Evolutionary conservation across 495 filamentous ascomycete genomes (phyloP).

Genomic region (Mytilinidion resinicola): DNA sequence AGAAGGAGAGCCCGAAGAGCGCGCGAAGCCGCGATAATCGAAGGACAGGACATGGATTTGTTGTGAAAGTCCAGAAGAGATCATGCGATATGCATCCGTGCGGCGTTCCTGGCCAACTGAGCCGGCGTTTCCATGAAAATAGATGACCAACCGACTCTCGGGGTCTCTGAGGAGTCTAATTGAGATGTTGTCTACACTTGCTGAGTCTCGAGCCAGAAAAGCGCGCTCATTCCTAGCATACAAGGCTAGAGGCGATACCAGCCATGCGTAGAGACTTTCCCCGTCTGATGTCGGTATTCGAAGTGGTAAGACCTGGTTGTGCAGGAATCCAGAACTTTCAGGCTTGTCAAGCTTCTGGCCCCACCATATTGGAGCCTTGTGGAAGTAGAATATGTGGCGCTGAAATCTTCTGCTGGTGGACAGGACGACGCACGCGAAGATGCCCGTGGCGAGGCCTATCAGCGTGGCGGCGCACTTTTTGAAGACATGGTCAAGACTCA

Average conservation of each 20-base stretch:
- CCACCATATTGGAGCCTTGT: conserved; percentile 17
- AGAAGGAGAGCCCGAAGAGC: conserved; percentile 26
- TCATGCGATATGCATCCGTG: conserved; percentile 55
- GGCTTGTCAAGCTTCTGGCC: conserved; percentile 23
- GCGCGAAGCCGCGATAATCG: conserved; percentile 35
- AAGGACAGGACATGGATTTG: conserved; percentile 55
- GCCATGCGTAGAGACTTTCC: conserved; percentile 62
- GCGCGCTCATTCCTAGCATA: conserved; percentile 49
- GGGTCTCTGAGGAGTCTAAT: conserved; percentile 58
- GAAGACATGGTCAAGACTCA: no score
- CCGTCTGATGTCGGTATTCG: conserved; percentile 51
- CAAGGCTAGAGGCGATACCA: conserved; percentile 59
- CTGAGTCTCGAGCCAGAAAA: no score
- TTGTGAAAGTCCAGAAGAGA: conserved; percentile 53
- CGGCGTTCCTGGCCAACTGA: conserved; percentile 60
- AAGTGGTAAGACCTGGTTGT: conserved; percentile 65
- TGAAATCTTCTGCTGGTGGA: no score
- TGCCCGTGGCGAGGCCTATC: no score
- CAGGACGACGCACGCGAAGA: no score
- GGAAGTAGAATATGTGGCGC: conserved; percentile 28
- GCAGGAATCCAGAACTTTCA: conserved; percentile 40
- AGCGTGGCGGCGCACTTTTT: no score
- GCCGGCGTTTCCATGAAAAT: no score
- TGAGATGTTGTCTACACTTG: no score
- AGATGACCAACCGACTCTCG: conserved; percentile 51